A percentile compares a stretch with the other conserved stretches of the same genome.
These are phyloP conservation scores for Ophiocordyceps camponoti-saundersi DNA, from an alignment of 2,329 filamentous ascomycete species.

Conservation along the genomic window DNA sequence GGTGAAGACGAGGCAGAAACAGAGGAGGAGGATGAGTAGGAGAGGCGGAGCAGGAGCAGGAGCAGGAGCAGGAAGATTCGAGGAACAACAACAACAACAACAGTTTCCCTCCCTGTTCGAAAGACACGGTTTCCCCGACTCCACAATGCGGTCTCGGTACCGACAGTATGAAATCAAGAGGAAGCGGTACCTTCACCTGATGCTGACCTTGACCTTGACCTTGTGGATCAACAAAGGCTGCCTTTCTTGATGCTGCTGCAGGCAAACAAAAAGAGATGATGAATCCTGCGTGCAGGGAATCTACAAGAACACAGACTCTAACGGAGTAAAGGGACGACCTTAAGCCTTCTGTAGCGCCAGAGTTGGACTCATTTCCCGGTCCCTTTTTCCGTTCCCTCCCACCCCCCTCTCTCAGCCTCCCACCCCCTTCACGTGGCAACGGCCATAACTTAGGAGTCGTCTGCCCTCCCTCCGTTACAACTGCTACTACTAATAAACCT, in stretches of 20 bases:
- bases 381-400: neutral
- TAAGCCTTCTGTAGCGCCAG: neutral
- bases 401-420: neutral
- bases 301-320: no score
- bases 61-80: neutral
- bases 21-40: neutral
- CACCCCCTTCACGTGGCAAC: neutral
- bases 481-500: no score
- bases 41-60: neutral
- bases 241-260: neutral
- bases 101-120: neutral
- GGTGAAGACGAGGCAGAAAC: neutral
- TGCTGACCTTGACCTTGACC: no score
- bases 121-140: slow-evolving; percentile 1
- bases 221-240: neutral
- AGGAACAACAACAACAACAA: neutral
- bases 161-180: neutral
- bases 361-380: neutral
- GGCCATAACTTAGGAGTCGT: no score
- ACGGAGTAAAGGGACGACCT: no score
- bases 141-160: neutral
- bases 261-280: neutral
- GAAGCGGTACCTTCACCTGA: neutral
- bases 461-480: no score
- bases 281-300: neutral